Evolutionary conservation across 1,139 yeast genomes (phyloP).

Genomic region (Geotrichum europaeum): DNA sequence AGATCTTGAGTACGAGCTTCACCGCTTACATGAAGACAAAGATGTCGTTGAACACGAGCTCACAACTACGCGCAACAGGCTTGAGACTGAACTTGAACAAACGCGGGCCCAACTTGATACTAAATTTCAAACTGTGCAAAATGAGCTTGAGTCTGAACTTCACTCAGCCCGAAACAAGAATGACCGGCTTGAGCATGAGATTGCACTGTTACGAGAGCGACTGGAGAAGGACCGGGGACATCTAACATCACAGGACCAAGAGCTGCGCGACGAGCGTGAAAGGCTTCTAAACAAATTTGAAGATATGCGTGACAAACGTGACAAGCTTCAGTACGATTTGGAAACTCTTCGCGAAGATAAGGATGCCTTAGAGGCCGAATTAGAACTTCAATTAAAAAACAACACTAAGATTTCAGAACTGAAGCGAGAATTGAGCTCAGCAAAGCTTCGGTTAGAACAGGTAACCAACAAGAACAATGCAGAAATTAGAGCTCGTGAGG

Average conservation of each 20-base stretch:
- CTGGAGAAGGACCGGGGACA: background rate
- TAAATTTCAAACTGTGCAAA: background rate
- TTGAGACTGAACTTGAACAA: background rate
- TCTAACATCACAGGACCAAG: background rate
- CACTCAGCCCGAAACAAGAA: background rate
- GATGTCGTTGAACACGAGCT: background rate
- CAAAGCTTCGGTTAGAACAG: conserved; percentile 20
- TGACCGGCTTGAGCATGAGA: background rate
- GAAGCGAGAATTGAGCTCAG: conserved; percentile 10
- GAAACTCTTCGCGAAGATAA: background rate
- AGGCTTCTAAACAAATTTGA: background rate
- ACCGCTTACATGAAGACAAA: background rate
- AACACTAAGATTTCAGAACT: conserved; percentile 14
- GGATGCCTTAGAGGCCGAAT: background rate
- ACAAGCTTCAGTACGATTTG: background rate
- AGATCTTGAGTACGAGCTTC: conserved; percentile 3
- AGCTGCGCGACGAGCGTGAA: background rate
- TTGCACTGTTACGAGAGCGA: background rate
- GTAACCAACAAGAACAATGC: conserved; percentile 20
- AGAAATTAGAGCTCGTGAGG: background rate
- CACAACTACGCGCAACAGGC: background rate
- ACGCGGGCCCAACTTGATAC: background rate
- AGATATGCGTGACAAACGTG: background rate
- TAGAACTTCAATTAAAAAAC: conserved; percentile 18
- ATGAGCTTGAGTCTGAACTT: background rate